Evolutionary conservation across 2,329 filamentous ascomycete species (phyloP).

Genomic region (Paraphoma sp.): DNA sequence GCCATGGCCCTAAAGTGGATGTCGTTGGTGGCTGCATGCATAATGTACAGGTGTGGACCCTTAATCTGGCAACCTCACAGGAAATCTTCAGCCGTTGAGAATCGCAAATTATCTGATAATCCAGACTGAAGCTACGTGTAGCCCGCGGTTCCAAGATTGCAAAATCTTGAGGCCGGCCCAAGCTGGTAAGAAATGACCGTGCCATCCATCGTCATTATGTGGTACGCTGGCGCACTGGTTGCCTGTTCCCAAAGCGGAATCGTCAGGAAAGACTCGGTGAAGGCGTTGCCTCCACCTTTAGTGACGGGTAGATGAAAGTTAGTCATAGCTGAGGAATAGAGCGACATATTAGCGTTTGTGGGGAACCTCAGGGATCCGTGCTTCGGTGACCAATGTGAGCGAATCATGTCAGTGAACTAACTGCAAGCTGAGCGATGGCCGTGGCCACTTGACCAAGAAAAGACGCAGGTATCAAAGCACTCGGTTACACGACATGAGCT

Average conservation of each 20-base stretch:
- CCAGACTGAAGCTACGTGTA: no score
- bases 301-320: conserved; percentile 5
- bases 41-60: conserved; percentile 7
- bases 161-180: no score
- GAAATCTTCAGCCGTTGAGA: background rate
- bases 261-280: background rate
- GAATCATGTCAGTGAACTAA: background rate
- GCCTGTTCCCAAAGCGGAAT: background rate
- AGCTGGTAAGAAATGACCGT: background rate
- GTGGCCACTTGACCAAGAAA: conserved; percentile 6
- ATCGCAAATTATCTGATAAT: background rate
- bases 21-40: conserved; percentile 1
- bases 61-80: conserved; percentile 1
- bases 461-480: conserved; percentile 3
- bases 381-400: conserved; percentile 2
- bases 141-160: no score
- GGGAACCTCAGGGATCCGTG: conserved; percentile 14
- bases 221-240: background rate
- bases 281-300: conserved; percentile 8
- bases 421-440: conserved; percentile 6
- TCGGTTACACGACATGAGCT: conserved; percentile 14
- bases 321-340: conserved; percentile 12
- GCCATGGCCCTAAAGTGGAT: conserved; percentile 5
- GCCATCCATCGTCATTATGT: background rate
- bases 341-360: conserved; percentile 24